phyloP scores from a whole-genome alignment of 1,284 basidiomycete species.

The Cronartium ribicola region DNA sequence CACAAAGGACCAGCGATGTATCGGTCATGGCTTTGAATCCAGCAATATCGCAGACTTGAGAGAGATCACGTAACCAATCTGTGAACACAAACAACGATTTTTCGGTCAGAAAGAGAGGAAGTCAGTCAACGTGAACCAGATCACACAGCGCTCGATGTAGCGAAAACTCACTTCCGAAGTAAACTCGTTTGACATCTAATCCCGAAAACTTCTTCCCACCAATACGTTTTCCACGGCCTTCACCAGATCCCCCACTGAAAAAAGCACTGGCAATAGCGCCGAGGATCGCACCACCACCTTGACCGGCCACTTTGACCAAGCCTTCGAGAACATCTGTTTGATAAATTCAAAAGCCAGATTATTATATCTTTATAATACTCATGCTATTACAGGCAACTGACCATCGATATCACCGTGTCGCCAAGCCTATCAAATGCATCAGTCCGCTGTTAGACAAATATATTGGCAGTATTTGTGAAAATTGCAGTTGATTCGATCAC shows the following conservation, averaged over 20 bases:
- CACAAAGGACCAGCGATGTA: constrained; percentile 43
- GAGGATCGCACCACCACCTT: constrained; percentile 32
- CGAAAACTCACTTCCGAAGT: constrained; percentile 50
- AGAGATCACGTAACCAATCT: constrained; percentile 41
- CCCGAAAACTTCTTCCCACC: constrained; percentile 48
- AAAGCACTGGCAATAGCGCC: constrained; percentile 38
- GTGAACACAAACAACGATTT: constrained; percentile 11
- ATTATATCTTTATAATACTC: not conserved
- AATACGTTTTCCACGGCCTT: constrained; percentile 21
- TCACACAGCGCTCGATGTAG: constrained; percentile 45
- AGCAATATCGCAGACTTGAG: constrained; percentile 40
- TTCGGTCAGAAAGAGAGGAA: not conserved
- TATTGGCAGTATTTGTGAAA: too few relatives aligned
- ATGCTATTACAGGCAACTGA: constrained; percentile 1
- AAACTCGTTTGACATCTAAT: constrained; percentile 50
- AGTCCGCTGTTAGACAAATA: too few relatives aligned
- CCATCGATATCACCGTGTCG: constrained; percentile 40
- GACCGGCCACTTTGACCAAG: constrained; percentile 32
- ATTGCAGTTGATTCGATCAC: not conserved
- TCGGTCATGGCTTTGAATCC: constrained; percentile 40
- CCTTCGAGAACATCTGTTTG: constrained; percentile 29
- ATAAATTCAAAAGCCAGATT: not conserved
- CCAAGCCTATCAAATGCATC: constrained; percentile 27
- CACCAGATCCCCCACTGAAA: constrained; percentile 21
- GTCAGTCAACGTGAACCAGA: not conserved